These are phyloP conservation scores for Melampsora americana DNA, from an alignment of 1,284 basidiomycete species.

Conservation along the genomic window DNA sequence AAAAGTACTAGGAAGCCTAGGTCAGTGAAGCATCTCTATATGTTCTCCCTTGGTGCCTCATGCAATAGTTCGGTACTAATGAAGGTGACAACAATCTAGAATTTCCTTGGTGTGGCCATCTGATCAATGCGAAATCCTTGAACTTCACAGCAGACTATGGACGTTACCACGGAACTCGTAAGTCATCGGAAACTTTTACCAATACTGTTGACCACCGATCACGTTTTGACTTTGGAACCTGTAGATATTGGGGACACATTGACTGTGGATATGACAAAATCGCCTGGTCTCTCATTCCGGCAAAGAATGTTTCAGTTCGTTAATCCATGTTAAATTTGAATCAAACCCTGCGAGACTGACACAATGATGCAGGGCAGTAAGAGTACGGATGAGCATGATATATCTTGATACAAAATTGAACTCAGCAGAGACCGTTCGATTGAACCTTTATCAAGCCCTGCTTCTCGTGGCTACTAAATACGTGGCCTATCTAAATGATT, in stretches of 20 bases:
- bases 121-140: conserved; percentile 48
- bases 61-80: not conserved
- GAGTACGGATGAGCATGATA: conserved; percentile 67
- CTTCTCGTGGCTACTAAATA: conserved; percentile 83
- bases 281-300: conserved; percentile 18
- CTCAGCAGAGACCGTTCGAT: conserved; percentile 62
- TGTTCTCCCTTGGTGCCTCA: not conserved
- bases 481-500: conserved; percentile 70
- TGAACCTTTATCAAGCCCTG: conserved; percentile 83
- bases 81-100: conserved; percentile 17
- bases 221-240: not conserved
- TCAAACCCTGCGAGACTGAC: not conserved
- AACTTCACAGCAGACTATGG: conserved; percentile 49
- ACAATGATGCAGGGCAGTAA: conserved; percentile 60
- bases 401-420: conserved; percentile 76
- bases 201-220: not conserved
- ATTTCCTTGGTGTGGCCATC: conserved; percentile 53
- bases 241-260: conserved; percentile 37
- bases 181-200: not conserved
- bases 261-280: conserved; percentile 37
- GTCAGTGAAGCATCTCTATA: conserved; percentile 21
- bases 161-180: conserved; percentile 45
- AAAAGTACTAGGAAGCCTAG: conserved; percentile 50
- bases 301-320: conserved; percentile 41
- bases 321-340: not conserved